These are phyloP conservation scores for Williopsis jadinii DNA, from an alignment of 1,139 yeast genomes.

Conservation along the genomic window DNA sequence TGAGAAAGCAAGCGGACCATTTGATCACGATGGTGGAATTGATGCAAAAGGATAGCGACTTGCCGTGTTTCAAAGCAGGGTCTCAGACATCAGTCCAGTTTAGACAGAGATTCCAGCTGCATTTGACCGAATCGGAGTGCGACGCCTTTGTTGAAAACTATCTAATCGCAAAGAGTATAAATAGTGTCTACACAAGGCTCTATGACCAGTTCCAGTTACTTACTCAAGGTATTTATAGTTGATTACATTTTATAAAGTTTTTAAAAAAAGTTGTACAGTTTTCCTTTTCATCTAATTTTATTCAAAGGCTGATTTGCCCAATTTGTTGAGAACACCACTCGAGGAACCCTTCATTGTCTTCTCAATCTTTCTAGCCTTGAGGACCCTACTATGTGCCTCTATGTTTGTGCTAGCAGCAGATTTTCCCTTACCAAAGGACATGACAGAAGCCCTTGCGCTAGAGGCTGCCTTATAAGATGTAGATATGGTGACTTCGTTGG, in stretches of 20 bases:
- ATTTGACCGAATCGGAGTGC: constrained; percentile 64
- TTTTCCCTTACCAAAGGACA: constrained; percentile 36
- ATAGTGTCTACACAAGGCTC: constrained; percentile 84
- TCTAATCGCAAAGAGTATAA: constrained; percentile 72
- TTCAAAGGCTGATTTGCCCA: constrained; percentile 2
- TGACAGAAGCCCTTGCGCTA: constrained; percentile 53
- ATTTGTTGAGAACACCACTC: constrained; percentile 3
- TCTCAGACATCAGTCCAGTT: constrained; percentile 72
- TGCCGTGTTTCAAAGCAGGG: constrained; percentile 91
- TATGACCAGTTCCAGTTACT: constrained; percentile 92
- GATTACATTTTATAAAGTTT: constrained; percentile 1
- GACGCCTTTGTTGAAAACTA: constrained; percentile 70
- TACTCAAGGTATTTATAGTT: constrained; percentile 89
- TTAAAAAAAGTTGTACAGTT: neutral
- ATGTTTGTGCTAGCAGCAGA: constrained; percentile 3
- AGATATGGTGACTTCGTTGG: constrained; percentile 49
- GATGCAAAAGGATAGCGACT: constrained; percentile 84
- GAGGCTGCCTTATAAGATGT: constrained; percentile 51
- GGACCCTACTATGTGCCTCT: constrained; percentile 14
- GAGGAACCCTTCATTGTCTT: constrained; percentile 3
- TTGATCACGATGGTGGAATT: constrained; percentile 77
- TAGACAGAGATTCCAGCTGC: constrained; percentile 73
- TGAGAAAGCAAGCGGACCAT: constrained; percentile 67
- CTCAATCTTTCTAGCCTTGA: constrained; percentile 20
- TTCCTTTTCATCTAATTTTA: neutral